Evolutionary conservation across 257 asterid species (phyloP).

Genomic region (Fraxinus excelsior): DNA sequence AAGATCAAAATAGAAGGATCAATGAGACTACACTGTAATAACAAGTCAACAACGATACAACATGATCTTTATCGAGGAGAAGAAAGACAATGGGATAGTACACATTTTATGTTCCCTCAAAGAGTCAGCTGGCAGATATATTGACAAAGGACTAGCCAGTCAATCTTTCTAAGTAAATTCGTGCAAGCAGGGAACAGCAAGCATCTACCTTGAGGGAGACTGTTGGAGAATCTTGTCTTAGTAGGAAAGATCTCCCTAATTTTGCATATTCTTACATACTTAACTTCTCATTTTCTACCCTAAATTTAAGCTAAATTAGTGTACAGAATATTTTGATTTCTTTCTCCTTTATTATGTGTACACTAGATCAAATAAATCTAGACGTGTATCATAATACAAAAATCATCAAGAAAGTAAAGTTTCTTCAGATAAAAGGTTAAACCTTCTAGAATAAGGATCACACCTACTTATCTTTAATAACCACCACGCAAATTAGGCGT

Average conservation of each 20-base stretch:
- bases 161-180: not conserved
- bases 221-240: not conserved
- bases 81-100: not conserved
- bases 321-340: not conserved
- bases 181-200: not conserved
- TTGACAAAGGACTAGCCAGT: not conserved
- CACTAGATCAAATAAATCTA: not conserved
- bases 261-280: not conserved
- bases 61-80: not conserved
- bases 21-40: not conserved
- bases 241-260: not conserved
- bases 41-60: not conserved
- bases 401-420: not conserved
- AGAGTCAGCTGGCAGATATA: not conserved
- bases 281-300: not conserved
- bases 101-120: not conserved
- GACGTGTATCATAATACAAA: not conserved
- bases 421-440: not conserved
- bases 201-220: not conserved
- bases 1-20: not conserved
- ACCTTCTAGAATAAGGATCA: not conserved
- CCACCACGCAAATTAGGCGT: not conserved
- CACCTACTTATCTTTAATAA: not conserved
- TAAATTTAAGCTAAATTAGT: not conserved
- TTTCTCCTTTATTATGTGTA: not conserved